These are phyloP conservation scores for Boletellus ananas DNA, from an alignment of 768 basidiomycete genomes.

Conservation along the genomic window DNA sequence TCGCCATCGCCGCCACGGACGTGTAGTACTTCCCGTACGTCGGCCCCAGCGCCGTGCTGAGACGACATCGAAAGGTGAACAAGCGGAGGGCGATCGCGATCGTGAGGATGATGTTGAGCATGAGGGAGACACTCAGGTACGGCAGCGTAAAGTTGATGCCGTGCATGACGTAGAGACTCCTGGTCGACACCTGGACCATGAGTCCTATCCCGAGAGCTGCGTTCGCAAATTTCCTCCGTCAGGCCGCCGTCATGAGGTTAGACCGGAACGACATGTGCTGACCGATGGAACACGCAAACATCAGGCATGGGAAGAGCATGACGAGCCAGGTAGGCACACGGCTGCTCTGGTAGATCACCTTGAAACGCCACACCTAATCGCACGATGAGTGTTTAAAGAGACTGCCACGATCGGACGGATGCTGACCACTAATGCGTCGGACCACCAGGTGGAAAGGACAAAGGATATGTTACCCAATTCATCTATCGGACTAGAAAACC, in stretches of 20 bases:
- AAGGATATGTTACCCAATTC: slow-evolving; percentile 8
- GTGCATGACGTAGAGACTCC: slow-evolving; percentile 7
- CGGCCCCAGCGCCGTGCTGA: too few relatives aligned
- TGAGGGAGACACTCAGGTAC: slow-evolving; percentile 28
- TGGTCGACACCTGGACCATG: slow-evolving; percentile 12
- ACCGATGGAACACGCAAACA: slow-evolving; percentile 9
- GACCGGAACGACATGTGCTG: neutral
- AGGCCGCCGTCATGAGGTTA: neutral
- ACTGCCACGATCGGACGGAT: too few relatives aligned
- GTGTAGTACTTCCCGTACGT: too few relatives aligned
- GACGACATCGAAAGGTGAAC: too few relatives aligned
- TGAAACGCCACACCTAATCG: slow-evolving; percentile 16
- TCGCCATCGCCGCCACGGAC: too few relatives aligned
- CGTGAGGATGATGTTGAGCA: slow-evolving; percentile 33
- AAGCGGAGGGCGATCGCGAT: neutral
- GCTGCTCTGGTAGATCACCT: slow-evolving; percentile 14
- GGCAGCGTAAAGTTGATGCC: slow-evolving; percentile 16
- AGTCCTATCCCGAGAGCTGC: slow-evolving; percentile 8
- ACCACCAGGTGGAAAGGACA: slow-evolving; percentile 14
- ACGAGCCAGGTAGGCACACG: slow-evolving; percentile 5
- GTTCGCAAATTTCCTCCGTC: neutral
- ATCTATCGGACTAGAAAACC: slow-evolving; percentile 21
- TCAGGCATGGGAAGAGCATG: slow-evolving; percentile 8
- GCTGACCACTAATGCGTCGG: slow-evolving; percentile 19
- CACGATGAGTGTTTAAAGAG: neutral